Base-by-base conservation (phyloP, 208 protist genomes). In the Porcisia hertigi region DNA sequence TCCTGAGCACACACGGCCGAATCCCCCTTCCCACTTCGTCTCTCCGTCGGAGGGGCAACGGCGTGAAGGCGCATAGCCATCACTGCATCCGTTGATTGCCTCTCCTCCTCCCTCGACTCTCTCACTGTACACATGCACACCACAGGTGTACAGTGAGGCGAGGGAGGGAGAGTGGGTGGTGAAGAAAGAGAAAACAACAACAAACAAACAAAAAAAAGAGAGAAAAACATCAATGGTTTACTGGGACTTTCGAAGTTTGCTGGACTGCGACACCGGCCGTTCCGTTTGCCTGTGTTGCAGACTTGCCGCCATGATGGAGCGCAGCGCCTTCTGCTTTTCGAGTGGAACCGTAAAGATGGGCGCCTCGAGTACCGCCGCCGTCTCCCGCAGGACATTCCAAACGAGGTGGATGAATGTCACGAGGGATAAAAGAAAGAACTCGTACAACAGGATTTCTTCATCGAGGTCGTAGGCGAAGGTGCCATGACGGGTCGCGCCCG, bases 341-440 rank as follows among this genome's bases (percentile, higher is more conserved):
- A 43, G 75, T 5, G 88, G 89, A 41, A 96, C 88, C 11, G 69
- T 82, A 54, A 96, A 92, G 25, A 96, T 47, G 20, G 84, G 83
- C 75, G 93, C 86, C 11, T 80, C 49, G 12, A 96, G 81, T n/a
- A 80, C 84, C 0, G 25, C 49, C 12, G 88, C 76, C 55, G 73
- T 88, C 45, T 93, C 88, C 7, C 78, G 41, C 55, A 89, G 73
- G 8, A 87, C 80, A 39, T 73, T 75, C 80, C 75, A 87, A 53
- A 86, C 89, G 39, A 96, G 71, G 58, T 96, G 92, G 8, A 76
- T 71, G 62, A 94, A 92, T 0, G 86, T 82, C 12, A 89, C 47
- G 14, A 84, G 73, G 23, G 88, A 89, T 6, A 94, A 43, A 1
- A 65, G 43, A 49, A 96, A 93, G 72, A 96, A 90, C 79, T 87